Conservation (phyloP, 2,329 filamentous ascomycete genomes). For the Plenodomus lindquistii region DNA sequence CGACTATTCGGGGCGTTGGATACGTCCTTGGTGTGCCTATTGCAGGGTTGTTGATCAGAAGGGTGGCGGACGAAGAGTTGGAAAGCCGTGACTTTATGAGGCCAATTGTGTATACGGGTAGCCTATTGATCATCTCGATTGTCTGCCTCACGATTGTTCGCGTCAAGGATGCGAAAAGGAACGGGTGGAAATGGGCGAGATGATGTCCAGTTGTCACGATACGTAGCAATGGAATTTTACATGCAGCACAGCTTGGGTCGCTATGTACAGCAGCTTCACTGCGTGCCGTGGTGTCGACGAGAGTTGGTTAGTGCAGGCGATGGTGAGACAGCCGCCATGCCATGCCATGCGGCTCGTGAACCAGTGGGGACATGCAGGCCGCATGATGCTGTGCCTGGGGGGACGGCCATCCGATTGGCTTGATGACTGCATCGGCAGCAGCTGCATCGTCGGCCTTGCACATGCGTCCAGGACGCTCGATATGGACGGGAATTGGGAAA, state of each 20-base stretch:
- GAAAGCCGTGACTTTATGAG: constrained; percentile 12
- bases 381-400: not conserved
- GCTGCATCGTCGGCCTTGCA: not conserved
- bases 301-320: not conserved
- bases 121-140: constrained; percentile 8
- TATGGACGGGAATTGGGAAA: constrained; percentile 1
- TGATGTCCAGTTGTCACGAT: constrained; percentile 2
- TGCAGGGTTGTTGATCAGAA: constrained; percentile 21
- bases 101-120: constrained; percentile 21
- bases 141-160: constrained; percentile 17
- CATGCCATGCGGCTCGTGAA: not conserved
- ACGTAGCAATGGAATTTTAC: not conserved
- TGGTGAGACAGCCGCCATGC: not conserved
- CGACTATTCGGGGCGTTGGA: constrained; percentile 23
- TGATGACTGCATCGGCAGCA: not conserved
- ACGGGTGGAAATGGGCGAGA: constrained; percentile 20
- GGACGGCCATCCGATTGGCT: not conserved
- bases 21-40: constrained; percentile 23
- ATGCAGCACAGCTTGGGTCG: too few relatives aligned
- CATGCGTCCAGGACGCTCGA: not conserved
- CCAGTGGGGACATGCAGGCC: not conserved
- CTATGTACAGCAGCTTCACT: too few relatives aligned
- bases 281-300: too few relatives aligned
- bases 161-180: constrained; percentile 15
- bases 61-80: constrained; percentile 12